phyloP scores from a whole-genome alignment of 345 rosid species.

The Lumnitzera racemosa region DNA sequence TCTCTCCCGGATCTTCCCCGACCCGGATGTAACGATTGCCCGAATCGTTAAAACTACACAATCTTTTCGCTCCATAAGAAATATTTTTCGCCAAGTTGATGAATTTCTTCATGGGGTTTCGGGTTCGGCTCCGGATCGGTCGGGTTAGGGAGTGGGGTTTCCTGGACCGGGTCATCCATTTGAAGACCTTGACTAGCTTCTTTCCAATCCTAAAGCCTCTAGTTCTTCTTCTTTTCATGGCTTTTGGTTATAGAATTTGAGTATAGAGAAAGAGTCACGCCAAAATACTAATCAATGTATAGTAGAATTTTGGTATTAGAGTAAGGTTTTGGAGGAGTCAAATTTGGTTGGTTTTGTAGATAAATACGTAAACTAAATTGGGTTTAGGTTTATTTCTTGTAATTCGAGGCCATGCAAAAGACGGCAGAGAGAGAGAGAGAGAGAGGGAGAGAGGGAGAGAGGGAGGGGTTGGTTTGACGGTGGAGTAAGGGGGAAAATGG shows the following conservation, averaged over 20 bases:
- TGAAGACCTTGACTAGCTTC: constrained; percentile 11
- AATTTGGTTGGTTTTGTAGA: no score
- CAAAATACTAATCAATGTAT: no score
- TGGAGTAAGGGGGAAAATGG: no score
- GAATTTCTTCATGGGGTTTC: neutral
- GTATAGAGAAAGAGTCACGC: no score
- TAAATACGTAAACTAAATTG: no score
- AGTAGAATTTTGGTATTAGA: no score
- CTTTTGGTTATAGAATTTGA: neutral
- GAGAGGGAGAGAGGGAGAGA: no score
- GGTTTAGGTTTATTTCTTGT: no score
- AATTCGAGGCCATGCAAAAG: no score
- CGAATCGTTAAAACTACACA: neutral
- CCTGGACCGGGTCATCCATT: neutral
- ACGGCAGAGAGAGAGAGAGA: no score
- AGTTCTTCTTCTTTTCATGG: neutral
- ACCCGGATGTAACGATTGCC: constrained; percentile 3
- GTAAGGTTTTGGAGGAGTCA: no score
- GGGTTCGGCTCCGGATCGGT: neutral
- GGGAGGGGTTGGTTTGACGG: no score
- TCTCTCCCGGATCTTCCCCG: neutral
- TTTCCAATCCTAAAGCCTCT: constrained; percentile 8
- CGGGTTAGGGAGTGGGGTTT: neutral
- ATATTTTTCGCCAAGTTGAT: neutral
- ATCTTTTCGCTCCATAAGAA: neutral